Evolutionary conservation across 352 stramenopile genomes (phyloP), one percentile per base, ranked within the genome.

Genomic region (Poterioochromonas sp.): DNA sequence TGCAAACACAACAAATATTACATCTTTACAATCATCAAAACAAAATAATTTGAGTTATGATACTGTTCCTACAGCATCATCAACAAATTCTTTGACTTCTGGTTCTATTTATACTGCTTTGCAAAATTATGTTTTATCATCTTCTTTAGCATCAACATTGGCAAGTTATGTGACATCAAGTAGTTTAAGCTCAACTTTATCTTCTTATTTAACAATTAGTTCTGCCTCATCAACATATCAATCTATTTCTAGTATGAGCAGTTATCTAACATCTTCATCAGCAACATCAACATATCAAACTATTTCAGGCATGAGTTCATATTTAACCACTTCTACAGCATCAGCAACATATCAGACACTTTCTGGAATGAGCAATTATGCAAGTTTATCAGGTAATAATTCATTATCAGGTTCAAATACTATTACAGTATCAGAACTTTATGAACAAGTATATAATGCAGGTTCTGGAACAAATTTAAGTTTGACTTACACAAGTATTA

Each of bases 1-100:
- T n/a, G n/a, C n/a, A n/a, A n/a, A n/a, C n/a, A n/a, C n/a, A n/a
- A n/a, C n/a, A n/a, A n/a, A n/a, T 26, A 58, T 58, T 58, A 26
- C 47, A 15, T 26, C 47, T 58, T 15, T 58, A 26, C 26, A 26
- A 58, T 26, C 15, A 58, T 26, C 15, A 15, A 58, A 58, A 26
- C 47, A 58, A 58, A 58, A 58, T 58, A 26, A 58, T 58, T 15
- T 58, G 47, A 58, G 26, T 58, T n/a, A n/a, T n/a, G n/a, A n/a
- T n/a, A n/a, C n/a, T n/a, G n/a, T n/a, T n/a, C n/a, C n/a, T n/a
- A n/a, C n/a, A n/a, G n/a, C n/a, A n/a, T n/a, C n/a, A n/a, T n/a
- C n/a, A n/a, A n/a, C n/a, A n/a, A n/a, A n/a, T n/a, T n/a, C n/a
- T n/a, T n/a, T n/a, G n/a, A n/a, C n/a, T n/a, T n/a, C n/a, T n/a